phyloP scores from a whole-genome alignment of 345 rosid genomes.

The Sapria himalayana region DNA sequence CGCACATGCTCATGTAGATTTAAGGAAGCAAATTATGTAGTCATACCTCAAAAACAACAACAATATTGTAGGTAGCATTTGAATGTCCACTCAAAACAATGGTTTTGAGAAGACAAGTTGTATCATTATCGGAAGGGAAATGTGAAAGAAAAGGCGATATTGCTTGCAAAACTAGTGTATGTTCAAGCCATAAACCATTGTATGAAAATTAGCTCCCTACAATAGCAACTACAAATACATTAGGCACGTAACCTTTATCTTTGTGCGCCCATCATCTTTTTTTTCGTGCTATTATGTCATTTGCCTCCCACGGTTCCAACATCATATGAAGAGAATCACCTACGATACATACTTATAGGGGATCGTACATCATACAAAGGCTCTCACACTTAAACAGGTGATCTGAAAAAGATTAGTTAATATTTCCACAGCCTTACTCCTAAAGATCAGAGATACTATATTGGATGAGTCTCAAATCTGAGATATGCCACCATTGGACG shows the following conservation, averaged over 20 bases:
- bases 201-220: constrained; percentile 74
- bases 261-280: constrained; percentile 12
- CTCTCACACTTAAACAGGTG: no score
- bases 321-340: constrained; percentile 64
- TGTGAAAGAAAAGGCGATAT: constrained; percentile 33
- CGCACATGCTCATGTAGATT: no score
- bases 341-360: no score
- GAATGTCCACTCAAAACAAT: constrained; percentile 41
- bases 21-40: no score
- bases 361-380: no score
- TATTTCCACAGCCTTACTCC: no score
- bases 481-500: no score
- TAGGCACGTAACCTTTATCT: constrained; percentile 24
- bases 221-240: constrained; percentile 38
- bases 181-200: constrained; percentile 90
- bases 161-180: constrained; percentile 63
- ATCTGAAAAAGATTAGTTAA: no score
- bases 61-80: constrained; percentile 47
- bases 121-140: constrained; percentile 16
- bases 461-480: no score
- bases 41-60: constrained; percentile 69
- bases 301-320: constrained; percentile 52
- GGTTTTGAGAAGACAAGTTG: constrained; percentile 33
- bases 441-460: no score
- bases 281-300: constrained; percentile 10